Base-by-base conservation (phyloP, 129 eudicot genomes). In the Escallonia rubra region DNA sequence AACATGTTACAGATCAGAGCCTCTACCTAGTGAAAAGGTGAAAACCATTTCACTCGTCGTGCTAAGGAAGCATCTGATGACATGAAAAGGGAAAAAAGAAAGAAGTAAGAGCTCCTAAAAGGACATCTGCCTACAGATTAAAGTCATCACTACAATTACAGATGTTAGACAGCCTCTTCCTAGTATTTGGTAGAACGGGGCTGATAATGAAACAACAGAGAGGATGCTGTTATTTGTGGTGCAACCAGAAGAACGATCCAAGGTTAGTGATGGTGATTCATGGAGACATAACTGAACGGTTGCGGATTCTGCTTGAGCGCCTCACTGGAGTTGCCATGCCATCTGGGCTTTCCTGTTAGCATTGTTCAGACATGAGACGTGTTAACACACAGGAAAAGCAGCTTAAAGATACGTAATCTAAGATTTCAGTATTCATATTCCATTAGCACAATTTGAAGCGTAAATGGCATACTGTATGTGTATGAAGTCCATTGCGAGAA, bases 271-370 rank as follows among this genome's bases (percentile, higher is more conserved):
- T 7, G n/a, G 8, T 8, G 51, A 43, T 64, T 82, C 87, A 80
- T 40, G 95, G 89, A 67, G 97, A 82, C 64, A 64, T 69, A 44
- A 74, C 68, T 11, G 85, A 63, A 2, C 81, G 84, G 52, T 53
- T 71, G 45, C 82, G 91, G 13, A 87, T 61, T 66, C 97, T 63
- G 63, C 79, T 80, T 61, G 97, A 90, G 79, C 97, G 76, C 66
- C 97, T 90, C 55, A 85, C 76, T 4, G 97, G 75, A 48, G 95
- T 80, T 43, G 84, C 59, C 40, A 51, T 73, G 55, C 56, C 71
- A 4, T 54, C 72, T 77, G 57, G 77, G 60, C 76, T 73, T 46
- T 56, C 55, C 76, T 75, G 91, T 90, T 54, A 11, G 23, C 13
- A 54, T 1, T 34, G 14, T 46, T 6, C 50, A 54, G 14, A 52